phyloP scores from a whole-genome alignment of 2,329 filamentous ascomycete genomes.

The Amesomyces nigricolor region DNA sequence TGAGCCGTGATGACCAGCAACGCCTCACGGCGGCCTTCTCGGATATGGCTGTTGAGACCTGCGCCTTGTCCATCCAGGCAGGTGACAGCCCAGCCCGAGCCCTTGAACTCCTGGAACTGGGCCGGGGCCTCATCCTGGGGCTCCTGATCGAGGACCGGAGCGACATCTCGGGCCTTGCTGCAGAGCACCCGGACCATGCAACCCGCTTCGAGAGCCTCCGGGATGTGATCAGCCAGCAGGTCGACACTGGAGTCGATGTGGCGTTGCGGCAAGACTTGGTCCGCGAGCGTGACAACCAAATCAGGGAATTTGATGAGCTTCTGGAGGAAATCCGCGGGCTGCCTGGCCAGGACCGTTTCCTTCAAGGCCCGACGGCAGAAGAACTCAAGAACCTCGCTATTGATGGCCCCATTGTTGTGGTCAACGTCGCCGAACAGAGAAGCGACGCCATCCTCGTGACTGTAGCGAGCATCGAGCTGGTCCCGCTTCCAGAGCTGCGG shows the following conservation, averaged over 20 bases:
- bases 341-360: not conserved
- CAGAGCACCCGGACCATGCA: not conserved
- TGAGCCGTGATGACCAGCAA: not conserved
- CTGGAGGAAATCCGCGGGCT: not conserved
- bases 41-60: not conserved
- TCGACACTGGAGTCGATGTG: not conserved
- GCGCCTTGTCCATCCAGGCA: not conserved
- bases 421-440: not conserved
- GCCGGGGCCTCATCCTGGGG: not conserved
- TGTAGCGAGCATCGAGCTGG: not conserved
- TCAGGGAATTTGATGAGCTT: not conserved
- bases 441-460: conserved; percentile 1
- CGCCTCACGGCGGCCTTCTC: not conserved
- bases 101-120: not conserved
- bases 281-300: not conserved
- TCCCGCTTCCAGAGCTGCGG: not conserved
- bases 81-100: not conserved
- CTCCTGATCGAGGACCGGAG: not conserved
- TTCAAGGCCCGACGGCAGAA: not conserved
- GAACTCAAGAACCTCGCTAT: not conserved
- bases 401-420: not conserved
- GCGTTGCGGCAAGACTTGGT: not conserved
- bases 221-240: not conserved
- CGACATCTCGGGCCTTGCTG: not conserved
- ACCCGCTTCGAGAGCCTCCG: not conserved